A percentile compares a stretch with the other conserved stretches of the same genome.
Conservation (phyloP, 257 asterid genomes). For the Euphrasia confusa region DNA sequence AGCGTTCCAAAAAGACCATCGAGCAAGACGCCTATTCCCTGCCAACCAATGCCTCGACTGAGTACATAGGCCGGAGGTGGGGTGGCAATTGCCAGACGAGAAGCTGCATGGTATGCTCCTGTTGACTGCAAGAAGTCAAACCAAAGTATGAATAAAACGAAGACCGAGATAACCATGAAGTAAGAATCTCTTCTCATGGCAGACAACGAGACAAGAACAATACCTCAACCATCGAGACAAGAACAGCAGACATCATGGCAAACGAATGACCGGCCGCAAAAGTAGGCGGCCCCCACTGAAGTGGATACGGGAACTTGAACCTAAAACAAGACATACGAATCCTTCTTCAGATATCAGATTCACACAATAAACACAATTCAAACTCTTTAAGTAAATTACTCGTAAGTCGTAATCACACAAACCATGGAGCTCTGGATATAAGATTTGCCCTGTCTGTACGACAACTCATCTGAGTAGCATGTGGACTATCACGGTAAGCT, state of each 20-base stretch:
- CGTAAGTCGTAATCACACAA: constrained; percentile 20
- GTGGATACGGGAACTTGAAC: constrained; percentile 93
- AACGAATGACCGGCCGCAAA: constrained; percentile 84
- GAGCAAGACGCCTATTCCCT: constrained; percentile 91
- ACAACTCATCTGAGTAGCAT: constrained; percentile 65
- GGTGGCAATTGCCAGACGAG: constrained; percentile 98
- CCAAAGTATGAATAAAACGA: not conserved
- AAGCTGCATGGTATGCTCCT: constrained; percentile 89
- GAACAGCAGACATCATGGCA: constrained; percentile 99
- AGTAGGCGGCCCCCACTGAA: constrained; percentile 99
- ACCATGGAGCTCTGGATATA: constrained; percentile 95
- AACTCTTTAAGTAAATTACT: not conserved
- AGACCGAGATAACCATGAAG: not conserved
- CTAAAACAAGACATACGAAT: constrained; percentile 32
- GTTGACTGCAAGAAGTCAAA: constrained; percentile 65
- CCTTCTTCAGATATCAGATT: constrained; percentile 10
- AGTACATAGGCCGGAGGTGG: constrained; percentile 99
- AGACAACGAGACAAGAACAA: no score
- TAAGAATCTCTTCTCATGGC: no score
- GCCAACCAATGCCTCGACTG: constrained; percentile 99
- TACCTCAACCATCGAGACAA: constrained; percentile 99
- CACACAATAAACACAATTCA: not conserved
- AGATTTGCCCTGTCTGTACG: constrained; percentile 82
- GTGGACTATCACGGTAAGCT: constrained; percentile 62
- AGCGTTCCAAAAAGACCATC: constrained; percentile 92